Base-by-base conservation (phyloP, 768 basidiomycete species). In the Cantharellus cinnabarinus region DNA sequence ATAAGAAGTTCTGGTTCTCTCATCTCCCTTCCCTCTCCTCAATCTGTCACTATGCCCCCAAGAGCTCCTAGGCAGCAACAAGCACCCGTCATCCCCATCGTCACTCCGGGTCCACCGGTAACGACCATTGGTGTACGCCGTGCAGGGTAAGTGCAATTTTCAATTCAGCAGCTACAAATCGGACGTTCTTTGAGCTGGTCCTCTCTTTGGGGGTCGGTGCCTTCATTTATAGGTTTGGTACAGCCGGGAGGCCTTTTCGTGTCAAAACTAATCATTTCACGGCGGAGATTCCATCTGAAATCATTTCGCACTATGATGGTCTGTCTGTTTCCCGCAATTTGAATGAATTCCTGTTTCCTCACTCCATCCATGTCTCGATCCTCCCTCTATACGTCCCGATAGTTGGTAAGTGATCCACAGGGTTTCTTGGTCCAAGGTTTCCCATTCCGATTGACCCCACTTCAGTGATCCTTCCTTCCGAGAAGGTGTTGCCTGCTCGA, bases 241-340 rank as follows among this genome's bases (percentile, higher is more conserved):
- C 71, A 0, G 72, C 73, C 5, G 86, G 85, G 2, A 71, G 67
- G 34, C 63, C 67, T 1, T 71, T 75, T 38, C 64, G 62, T 10
- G 72, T 79, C 3, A 62, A 59, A 4, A 73, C 77, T 40, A 89
- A 89, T 67, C 82, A 82, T 57, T 89, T 85, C 63, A 67, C 66
- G 48, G 77, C 78, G 2, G 72, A 75, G 0, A 78, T 83, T 14
- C 80, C 85, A 0, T 76, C 81, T 34, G 69, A 67, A 3, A 75
- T 77, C 39, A 86, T 87, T 48, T 75, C 82, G 61, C 87, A 89
- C 64, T 88, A 89, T 64, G 85, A 89, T 67, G 80, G 87, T 83
- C 66, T 62, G 81, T 68, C 3, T 4, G 5, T 10, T n/a, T 15
- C 4, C 39, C 20, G 37, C 38, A 35, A 2, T 29, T 10, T 29